Evolutionary conservation across 228 moss, liverwort and hornwort species (phyloP).

Genomic region (Sphagnum fallax): DNA sequence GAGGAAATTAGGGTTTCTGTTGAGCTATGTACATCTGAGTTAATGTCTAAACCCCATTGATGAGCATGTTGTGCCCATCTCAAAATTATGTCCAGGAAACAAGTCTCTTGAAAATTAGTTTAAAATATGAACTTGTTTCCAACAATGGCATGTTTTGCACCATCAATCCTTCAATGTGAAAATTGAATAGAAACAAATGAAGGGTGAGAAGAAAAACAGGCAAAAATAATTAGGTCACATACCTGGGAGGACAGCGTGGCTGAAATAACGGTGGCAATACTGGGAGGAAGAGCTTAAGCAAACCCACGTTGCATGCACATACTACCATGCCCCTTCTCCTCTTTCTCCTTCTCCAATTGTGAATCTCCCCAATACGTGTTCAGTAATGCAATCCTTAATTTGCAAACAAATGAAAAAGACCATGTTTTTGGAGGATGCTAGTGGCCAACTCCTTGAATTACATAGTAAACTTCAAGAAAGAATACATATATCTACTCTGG

Average conservation of each 20-base stretch:
- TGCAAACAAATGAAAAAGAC: too few species aligned
- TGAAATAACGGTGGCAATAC: constrained; percentile 14
- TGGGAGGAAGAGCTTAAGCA: constrained; percentile 47
- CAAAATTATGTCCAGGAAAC: not conserved
- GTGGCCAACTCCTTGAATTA: too few species aligned
- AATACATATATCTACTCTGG: too few species aligned
- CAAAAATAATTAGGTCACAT: not conserved
- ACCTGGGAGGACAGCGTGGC: constrained; percentile 66
- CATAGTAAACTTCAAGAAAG: too few species aligned
- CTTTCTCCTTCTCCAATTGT: not conserved
- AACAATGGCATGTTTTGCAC: not conserved
- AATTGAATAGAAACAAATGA: not conserved
- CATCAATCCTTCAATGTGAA: not conserved
- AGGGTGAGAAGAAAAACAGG: not conserved
- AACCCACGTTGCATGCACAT: constrained; percentile 72
- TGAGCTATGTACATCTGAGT: too few species aligned
- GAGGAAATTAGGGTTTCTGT: too few species aligned
- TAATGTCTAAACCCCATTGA: too few species aligned
- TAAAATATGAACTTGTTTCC: not conserved
- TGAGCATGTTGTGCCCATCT: not conserved
- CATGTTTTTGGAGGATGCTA: too few species aligned
- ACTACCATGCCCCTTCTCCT: constrained; percentile 49
- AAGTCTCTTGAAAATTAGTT: not conserved
- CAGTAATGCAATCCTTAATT: too few species aligned
- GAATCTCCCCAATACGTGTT: not conserved